Base-by-base conservation (phyloP, 768 basidiomycete genomes). In the Rhizopogon vinicolor region DNA sequence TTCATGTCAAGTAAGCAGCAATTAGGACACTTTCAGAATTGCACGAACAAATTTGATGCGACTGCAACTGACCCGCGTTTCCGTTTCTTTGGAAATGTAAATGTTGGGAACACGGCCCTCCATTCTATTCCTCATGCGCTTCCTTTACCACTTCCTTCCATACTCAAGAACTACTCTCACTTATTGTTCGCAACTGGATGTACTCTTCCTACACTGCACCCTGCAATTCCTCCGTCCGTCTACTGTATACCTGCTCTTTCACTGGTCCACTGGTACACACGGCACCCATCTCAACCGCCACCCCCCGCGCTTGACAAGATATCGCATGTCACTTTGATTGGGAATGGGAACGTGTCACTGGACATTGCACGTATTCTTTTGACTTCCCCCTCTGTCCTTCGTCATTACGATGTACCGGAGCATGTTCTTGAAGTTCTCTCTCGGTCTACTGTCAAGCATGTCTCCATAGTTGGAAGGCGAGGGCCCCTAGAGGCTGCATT, bases 201-300 rank as follows among this genome's bases (percentile, higher is more conserved):
- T 53, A 78, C 90, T 0, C 68, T 86, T 44, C 81, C 91, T 13
- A 73, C 78, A 39, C 68, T 81, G 10, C 84, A 91, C 70, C 68
- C 79, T 10, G 76, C 74, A 45, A 70, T 85, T 6, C 77, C 78
- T 44, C 81, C 62, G 16, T 77, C 64, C 74, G 62, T 13, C 63
- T 67, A 72, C 73, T 89, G 79, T 60, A 68, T 86, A 2, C 83
- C 93, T 1, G 93, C 94, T 0, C 76, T 97, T 3, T 84, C 82
- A 1, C 72, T 99, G 42, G 94, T 99, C 1, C 90, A 94, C 61
- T 98, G 94, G 95, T 98, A 99, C 74, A 98, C 96, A 12, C 86
- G 82, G 45, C 93, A 98, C 68, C 95, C 95, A 1, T 84, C 84
- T 8, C 74, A 76, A 9, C 77, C 81, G 0, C 66, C 78, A 0